Base-by-base conservation (phyloP, 148 eudicot species). In the Rheum nobile region DNA sequence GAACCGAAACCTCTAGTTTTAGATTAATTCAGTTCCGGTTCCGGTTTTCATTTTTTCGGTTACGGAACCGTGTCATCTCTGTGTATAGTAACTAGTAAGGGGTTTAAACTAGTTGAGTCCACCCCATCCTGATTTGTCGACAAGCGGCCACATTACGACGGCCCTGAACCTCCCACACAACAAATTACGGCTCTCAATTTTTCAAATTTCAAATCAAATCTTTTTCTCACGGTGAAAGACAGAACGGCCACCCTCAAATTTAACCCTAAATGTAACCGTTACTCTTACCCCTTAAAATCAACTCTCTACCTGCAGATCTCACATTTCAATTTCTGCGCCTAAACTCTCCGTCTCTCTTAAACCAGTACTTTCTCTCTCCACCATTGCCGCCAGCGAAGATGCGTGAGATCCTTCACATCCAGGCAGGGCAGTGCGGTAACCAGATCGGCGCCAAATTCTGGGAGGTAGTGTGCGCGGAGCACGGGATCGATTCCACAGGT, bases 401-500 rank as follows among this genome's bases (percentile, higher is more conserved):
- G 57, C 57, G 57, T 50, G 57, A 50, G 57, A 50, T 50, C 57
- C 57, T 50, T n/a, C 57, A 50, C 57, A 50, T 50, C 26, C 57
- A 50, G 57, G 57, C 8, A 19, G 57, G 57, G 8, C 57, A 50
- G 24, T 50, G 57, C 24, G 57, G 57, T 8, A 50, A 50, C 75
- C 81, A 79, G 39, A 79, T 79, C 74, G 81, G 81, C 3, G 77
- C 74, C 22, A 79, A 79, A n/a, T 50, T 50, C 57, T 50, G 57
- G 57, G 57, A 50, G 26, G 57, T 50, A 6, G 57, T 50, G 24
- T 74, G 77, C 59, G 76, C 72, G 19, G 80, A 78, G 54, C 80
- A 78, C 65, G 80, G 77, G 0, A 74, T 79, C 61, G 81, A 79
- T 19, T 71, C 81, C 19, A 69, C 76, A 8, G 81, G 81, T 34